phyloP scores from a whole-genome alignment of 257 asterid species.

The Nyctanthes arbortristis region DNA sequence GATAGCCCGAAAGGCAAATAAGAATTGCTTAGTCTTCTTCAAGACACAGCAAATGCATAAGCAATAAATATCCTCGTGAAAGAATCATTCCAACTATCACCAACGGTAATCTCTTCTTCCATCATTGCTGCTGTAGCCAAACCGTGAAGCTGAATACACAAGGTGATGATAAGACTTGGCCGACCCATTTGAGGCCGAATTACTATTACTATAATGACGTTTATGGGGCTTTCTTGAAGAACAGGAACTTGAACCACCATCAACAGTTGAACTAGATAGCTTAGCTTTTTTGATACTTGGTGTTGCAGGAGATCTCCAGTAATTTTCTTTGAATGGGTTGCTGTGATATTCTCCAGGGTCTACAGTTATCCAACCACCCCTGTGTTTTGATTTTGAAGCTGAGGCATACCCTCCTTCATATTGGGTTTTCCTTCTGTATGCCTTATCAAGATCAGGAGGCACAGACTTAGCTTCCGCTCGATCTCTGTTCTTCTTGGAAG shows the following conservation, averaged over 20 bases:
- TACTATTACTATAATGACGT: constrained; percentile 29
- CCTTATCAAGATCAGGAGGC: constrained; percentile 48
- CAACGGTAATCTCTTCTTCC: constrained; percentile 50
- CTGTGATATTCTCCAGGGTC: constrained; percentile 46
- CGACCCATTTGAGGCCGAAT: constrained; percentile 42
- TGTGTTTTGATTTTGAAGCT: constrained; percentile 44
- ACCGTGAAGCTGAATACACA: constrained; percentile 58
- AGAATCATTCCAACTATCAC: constrained; percentile 29
- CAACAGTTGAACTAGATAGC: constrained; percentile 27
- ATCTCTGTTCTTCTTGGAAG: constrained; percentile 46
- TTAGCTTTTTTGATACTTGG: constrained; percentile 41
- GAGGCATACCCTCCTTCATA: constrained; percentile 29
- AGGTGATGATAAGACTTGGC: constrained; percentile 34
- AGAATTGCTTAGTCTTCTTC: neutral
- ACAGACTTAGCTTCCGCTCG: constrained; percentile 41
- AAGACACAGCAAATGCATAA: neutral
- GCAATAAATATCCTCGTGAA: neutral
- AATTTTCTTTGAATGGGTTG: constrained; percentile 27
- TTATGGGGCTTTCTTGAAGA: constrained; percentile 36
- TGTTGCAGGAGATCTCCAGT: constrained; percentile 65
- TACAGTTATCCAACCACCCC: constrained; percentile 75
- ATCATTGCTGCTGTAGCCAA: constrained; percentile 37
- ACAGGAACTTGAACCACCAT: constrained; percentile 44
- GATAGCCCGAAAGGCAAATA: neutral
- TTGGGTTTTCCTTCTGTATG: constrained; percentile 30